A percentile compares a stretch with the other conserved stretches of the same genome.
Conservation (phyloP, 1,284 basidiomycete species). For the Ustilago trichophora region DNA sequence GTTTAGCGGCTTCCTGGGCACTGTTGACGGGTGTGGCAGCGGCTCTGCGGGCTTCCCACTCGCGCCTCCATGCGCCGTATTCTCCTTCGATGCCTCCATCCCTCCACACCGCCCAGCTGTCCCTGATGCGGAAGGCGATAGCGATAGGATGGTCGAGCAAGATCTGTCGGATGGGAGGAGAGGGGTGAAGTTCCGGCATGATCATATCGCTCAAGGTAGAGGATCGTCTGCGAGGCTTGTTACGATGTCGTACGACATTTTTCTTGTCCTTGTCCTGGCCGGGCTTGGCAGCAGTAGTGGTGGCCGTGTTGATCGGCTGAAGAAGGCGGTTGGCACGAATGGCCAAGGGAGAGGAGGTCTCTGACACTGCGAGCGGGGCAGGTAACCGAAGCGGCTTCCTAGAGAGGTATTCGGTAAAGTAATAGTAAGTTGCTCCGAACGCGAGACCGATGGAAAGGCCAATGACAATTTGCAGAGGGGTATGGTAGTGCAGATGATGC, state of each 20-base stretch:
- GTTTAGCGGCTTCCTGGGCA: conserved; percentile 18
- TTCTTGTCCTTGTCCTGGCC: neutral
- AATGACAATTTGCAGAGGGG: conserved; percentile 76
- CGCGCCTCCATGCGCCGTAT: conserved; percentile 74
- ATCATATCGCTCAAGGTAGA: conserved; percentile 29
- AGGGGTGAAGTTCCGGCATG: conserved; percentile 34
- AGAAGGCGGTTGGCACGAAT: conserved; percentile 27
- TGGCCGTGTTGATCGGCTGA: conserved; percentile 17
- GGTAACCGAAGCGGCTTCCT: conserved; percentile 37
- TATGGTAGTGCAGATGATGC: conserved; percentile 79
- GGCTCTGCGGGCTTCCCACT: conserved; percentile 67
- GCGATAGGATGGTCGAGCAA: conserved; percentile 73
- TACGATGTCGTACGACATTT: conserved; percentile 9
- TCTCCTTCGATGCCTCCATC: conserved; percentile 77
- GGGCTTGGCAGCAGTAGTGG: neutral
- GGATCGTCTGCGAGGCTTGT: conserved; percentile 16
- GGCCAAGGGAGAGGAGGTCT: conserved; percentile 28
- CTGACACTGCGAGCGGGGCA: conserved; percentile 36
- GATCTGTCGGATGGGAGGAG: conserved; percentile 68
- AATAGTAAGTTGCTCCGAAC: conserved; percentile 74
- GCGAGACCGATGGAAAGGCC: conserved; percentile 75
- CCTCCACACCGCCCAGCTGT: conserved; percentile 81
- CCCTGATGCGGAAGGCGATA: conserved; percentile 76
- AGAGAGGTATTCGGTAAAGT: conserved; percentile 73
- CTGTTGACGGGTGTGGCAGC: conserved; percentile 42